Base-by-base conservation (phyloP, 768 basidiomycete genomes). In the Pisolithus albus region DNA sequence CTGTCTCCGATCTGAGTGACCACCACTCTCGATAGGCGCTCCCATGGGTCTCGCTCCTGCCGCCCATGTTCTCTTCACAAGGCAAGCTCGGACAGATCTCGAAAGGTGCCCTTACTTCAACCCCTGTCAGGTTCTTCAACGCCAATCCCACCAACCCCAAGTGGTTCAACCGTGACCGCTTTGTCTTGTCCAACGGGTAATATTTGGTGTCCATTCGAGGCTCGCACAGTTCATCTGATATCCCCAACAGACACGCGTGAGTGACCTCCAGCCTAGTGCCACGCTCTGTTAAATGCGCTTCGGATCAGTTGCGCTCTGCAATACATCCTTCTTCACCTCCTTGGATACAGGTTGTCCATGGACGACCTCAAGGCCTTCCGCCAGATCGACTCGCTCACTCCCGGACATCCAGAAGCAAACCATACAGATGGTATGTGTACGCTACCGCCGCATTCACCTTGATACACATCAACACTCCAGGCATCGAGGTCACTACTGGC, bases 121-220 rank as follows among this genome's bases (percentile, higher is more conserved):
- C 26, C 10, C 28, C 47, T 21, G 9, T 47, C 28, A 90, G 88
- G 18, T 90, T 92, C 78, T 68, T 96, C 73, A 88, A 87, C 57
- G 84, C 85, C 62, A 94, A 92, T 73, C 88, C 92, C 46, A 84
- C 83, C 69, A 86, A 78, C 74, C 83, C 92, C 39, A 85, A 90
- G 69, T 95, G 92, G 93, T 87, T 86, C 74, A 95, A 94, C 73
- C 86, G 94, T 55, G 93, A 96, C 76, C 86, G 93, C 71, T 97
- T 95, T 62, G 93, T 97, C 54, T 83, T 96, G 58, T 96, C 93
- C 58, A 95, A 95, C 64, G 92, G 92, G 83, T 92, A 70, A 59
- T 86, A 71, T 39, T n/a, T 19, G 46, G 38, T 52, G 23, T 28
- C 46, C 18, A 30, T 10, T 30, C 37, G 15, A 2, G 15, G 41